Percentiles rank a stretch among this genome's conserved stretches.
Conservation (phyloP, 148 eudicot genomes). For the Rhododendron kiyosumense region DNA sequence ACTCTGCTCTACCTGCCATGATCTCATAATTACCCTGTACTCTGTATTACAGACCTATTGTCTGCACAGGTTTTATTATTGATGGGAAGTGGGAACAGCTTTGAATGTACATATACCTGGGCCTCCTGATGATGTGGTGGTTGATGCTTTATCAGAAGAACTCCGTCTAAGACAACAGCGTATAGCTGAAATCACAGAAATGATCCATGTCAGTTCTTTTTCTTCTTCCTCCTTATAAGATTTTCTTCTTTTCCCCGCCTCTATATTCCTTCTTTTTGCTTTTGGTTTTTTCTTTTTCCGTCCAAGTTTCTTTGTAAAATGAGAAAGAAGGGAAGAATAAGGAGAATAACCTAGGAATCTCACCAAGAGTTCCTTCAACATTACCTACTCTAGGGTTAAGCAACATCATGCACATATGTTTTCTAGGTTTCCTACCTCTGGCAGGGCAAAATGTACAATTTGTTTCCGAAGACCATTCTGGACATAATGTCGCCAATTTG, state of each 20-base stretch:
- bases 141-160: constrained; percentile 45
- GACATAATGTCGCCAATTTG: too few relatives aligned
- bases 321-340: background rate
- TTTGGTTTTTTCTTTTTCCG: background rate
- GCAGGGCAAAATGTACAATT: too few relatives aligned
- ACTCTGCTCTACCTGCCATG: background rate
- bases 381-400: too few relatives aligned
- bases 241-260: background rate
- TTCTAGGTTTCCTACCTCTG: too few relatives aligned
- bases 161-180: constrained; percentile 69
- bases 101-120: constrained; percentile 48
- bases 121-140: constrained; percentile 28
- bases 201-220: constrained; percentile 77
- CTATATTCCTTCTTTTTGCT: background rate
- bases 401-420: too few relatives aligned
- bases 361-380: background rate
- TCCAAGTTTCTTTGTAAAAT: background rate
- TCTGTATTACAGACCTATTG: background rate
- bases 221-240: background rate
- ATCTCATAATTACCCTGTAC: background rate
- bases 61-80: constrained; percentile 64
- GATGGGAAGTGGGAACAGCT: constrained; percentile 98
- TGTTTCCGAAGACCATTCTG: too few relatives aligned
- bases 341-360: background rate
- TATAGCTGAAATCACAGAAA: constrained; percentile 87